Percentiles rank a stretch among this genome's conserved stretches.
phyloP scores from a whole-genome alignment of 1,139 yeast genomes.

The Meyerozyma smithsonii region DNA sequence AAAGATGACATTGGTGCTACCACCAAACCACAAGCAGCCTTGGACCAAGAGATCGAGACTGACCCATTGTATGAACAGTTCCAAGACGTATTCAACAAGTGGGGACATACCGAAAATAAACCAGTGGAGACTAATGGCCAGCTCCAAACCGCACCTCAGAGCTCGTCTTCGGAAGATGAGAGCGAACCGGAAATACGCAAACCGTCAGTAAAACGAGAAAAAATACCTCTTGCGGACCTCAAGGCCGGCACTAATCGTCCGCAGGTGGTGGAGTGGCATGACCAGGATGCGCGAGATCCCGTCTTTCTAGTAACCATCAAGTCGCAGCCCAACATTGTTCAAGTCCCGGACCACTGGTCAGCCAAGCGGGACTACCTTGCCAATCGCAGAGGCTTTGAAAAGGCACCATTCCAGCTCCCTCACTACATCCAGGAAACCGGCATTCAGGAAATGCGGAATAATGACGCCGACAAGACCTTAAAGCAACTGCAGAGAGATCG shows the following conservation, averaged over 20 bases:
- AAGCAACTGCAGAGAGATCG: constrained; percentile 77
- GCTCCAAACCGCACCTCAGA: not conserved
- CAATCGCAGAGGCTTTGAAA: constrained; percentile 64
- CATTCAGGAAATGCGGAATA: constrained; percentile 78
- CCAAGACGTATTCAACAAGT: constrained; percentile 38
- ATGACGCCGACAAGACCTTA: constrained; percentile 48
- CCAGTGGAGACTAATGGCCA: not conserved
- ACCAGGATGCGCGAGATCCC: constrained; percentile 83
- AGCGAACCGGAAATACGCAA: constrained; percentile 18
- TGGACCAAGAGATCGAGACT: constrained; percentile 7
- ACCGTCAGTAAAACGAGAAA: constrained; percentile 46
- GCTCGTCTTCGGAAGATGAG: not conserved
- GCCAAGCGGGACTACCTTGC: constrained; percentile 75
- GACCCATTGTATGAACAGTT: constrained; percentile 38
- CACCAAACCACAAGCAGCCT: constrained; percentile 4
- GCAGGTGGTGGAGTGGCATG: constrained; percentile 80
- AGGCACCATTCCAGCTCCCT: constrained; percentile 74
- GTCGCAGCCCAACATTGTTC: constrained; percentile 60
- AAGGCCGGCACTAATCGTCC: constrained; percentile 62
- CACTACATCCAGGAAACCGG: constrained; percentile 78
- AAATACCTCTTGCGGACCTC: constrained; percentile 63
- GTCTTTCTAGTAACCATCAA: constrained; percentile 60
- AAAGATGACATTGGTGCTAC: no score
- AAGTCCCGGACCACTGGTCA: constrained; percentile 85
- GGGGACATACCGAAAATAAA: constrained; percentile 20